Evolutionary conservation across 805 yeast species (phyloP), one percentile per base, ranked within the genome.

Genomic region (Sungouiella blattae): DNA sequence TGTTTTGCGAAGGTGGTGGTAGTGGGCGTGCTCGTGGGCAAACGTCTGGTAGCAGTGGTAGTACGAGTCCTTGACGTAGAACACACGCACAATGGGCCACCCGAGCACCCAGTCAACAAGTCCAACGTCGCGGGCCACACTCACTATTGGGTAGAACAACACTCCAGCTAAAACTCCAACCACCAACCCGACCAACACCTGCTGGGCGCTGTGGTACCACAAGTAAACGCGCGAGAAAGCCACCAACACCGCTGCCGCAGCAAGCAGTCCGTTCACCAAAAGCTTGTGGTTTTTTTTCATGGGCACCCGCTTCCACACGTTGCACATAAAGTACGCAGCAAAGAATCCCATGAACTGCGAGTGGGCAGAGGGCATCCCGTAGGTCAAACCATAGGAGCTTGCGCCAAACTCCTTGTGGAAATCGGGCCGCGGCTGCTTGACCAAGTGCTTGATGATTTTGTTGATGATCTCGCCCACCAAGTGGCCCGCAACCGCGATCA

Each of bases 351-450:
- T 84, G 58, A 89, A 93, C 62, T 91, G 98, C 0, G 96, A 79
- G 60, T 91, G 98, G 1, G 98, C 96, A 35, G 89, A 80, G 0
- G 98, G 98, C 97, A 91, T 91, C 0, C 98, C 98, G 56, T 82
- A 88, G 1, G 83, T 80, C 43, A 83, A 70, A 39, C 77, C 58
- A 28, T 54, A 54, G 17, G 64, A 70, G 17, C 48, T 77, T 29
- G 65, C 54, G n/a, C 73, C 73, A 35, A 68, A 68, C 26, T 60
- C 64, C 36, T 58, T 59, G 44, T 68, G 73, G 50, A 67, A 67
- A 5, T 65, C 73, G 6, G 98, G 98, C 42, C 98, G 70, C 15
- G 86, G 82, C 52, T 84, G 85, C 46, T 74, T 77, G 26, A 87
- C 58, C 1, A 75, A 25, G 14, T 69, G 67, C 55, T 91, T 91